A percentile compares a stretch with the other conserved stretches of the same genome.
Conservation (phyloP, 257 asterid genomes). For the Solanum infundibuliforme region DNA sequence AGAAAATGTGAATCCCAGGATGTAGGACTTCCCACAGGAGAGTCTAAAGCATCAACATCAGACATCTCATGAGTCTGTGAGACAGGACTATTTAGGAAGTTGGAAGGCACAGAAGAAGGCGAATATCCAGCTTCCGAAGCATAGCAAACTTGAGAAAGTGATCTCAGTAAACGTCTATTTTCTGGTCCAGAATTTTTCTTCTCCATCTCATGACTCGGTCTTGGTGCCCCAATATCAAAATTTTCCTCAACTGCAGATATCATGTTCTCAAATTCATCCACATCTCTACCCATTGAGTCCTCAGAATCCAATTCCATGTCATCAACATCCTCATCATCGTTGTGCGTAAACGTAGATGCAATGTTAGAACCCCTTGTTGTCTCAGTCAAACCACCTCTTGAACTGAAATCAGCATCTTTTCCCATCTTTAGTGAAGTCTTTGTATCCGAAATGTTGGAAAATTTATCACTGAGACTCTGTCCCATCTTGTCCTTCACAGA, state of each 20-base stretch:
- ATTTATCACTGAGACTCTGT: neutral
- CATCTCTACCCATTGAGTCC: conserved; percentile 27
- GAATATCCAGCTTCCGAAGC: conserved; percentile 33
- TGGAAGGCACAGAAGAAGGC: conserved; percentile 25
- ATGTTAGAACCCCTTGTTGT: conserved; percentile 28
- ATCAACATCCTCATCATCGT: conserved; percentile 38
- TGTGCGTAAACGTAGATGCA: conserved; percentile 20
- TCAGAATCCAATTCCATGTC: conserved; percentile 37
- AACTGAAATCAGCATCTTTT: conserved; percentile 35
- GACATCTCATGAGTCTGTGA: conserved; percentile 39
- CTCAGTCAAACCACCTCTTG: conserved; percentile 28
- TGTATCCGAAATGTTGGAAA: conserved; percentile 26
- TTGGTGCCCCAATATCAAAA: conserved; percentile 7
- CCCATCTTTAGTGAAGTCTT: conserved; percentile 55
- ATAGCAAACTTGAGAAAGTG: conserved; percentile 47
- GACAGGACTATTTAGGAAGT: conserved; percentile 35
- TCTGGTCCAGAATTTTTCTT: conserved; percentile 43
- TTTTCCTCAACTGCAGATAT: neutral
- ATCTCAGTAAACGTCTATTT: conserved; percentile 26
- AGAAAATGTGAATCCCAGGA: conserved; percentile 65
- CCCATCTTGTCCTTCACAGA: neutral
- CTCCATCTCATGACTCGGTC: conserved; percentile 11
- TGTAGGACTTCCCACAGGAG: conserved; percentile 69
- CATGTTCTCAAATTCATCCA: conserved; percentile 37
- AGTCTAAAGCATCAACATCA: conserved; percentile 64